Evolutionary conservation across 2,329 filamentous ascomycete species (phyloP).

Genomic region (Aspergillus fumigatus): DNA sequence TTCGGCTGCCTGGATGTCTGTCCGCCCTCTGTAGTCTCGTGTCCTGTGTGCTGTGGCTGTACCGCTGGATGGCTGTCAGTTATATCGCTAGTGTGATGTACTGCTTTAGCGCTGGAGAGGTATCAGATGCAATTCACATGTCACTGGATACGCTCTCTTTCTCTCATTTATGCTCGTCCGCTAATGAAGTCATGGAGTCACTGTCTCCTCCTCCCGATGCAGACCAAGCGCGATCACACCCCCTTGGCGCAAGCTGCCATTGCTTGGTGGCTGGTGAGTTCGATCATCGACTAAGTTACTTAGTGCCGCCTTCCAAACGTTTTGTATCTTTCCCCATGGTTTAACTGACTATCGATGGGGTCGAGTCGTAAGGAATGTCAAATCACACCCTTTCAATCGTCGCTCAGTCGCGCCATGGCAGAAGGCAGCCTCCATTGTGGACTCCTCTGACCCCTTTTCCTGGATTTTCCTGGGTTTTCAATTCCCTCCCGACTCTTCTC

Average conservation of each 20-base stretch:
- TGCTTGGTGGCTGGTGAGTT: slow-evolving; percentile 28
- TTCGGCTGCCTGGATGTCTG: neutral
- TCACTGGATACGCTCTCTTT: slow-evolving; percentile 6
- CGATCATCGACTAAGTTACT: slow-evolving; percentile 21
- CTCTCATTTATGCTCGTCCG: slow-evolving; percentile 25
- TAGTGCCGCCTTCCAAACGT: slow-evolving; percentile 20
- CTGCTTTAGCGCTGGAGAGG: slow-evolving; percentile 13
- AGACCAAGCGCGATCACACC: slow-evolving; percentile 23
- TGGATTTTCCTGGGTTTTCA: slow-evolving; percentile 4
- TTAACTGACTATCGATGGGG: neutral
- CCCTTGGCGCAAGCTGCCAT: slow-evolving; percentile 26
- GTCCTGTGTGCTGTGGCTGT: neutral
- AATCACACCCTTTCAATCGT: neutral
- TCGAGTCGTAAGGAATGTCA: slow-evolving; percentile 6
- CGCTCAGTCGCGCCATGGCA: neutral
- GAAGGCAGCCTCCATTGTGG: neutral
- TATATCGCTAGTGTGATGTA: neutral
- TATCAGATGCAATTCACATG: slow-evolving; percentile 15
- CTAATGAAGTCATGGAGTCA: slow-evolving; percentile 26
- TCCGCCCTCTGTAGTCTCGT: neutral
- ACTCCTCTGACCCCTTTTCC: neutral
- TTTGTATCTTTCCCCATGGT: slow-evolving; percentile 9
- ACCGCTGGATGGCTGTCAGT: neutral
- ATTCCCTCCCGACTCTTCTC: slow-evolving; percentile 6
- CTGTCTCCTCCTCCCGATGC: slow-evolving; percentile 4